Evolutionary conservation across 331 rosid species (phyloP).

Genomic region (Pyrus hybrid): DNA sequence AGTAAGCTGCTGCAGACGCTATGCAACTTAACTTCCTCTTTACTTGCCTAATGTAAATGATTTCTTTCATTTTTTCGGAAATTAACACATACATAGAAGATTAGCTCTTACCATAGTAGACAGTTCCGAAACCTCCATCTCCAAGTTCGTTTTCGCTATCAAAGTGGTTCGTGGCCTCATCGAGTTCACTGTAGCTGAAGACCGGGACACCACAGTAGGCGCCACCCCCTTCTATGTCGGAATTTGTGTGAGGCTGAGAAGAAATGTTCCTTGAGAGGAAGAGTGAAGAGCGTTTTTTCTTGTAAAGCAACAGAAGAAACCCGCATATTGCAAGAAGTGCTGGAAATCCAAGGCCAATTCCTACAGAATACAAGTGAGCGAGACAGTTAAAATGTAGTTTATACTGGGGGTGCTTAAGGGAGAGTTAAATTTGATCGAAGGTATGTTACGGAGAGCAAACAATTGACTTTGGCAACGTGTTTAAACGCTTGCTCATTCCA

Average conservation of each 20-base stretch:
- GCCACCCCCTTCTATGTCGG: slow-evolving; percentile 25
- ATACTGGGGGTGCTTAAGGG: not conserved
- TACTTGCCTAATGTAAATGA: not conserved
- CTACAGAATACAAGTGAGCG: slow-evolving; percentile 22
- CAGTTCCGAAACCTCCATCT: slow-evolving; percentile 81
- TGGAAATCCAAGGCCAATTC: slow-evolving; percentile 28
- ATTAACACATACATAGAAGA: not conserved
- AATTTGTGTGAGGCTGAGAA: slow-evolving; percentile 19
- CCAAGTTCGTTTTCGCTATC: slow-evolving; percentile 43
- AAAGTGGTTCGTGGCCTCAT: slow-evolving; percentile 56
- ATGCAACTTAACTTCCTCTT: too few species aligned
- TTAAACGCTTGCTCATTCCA: not conserved
- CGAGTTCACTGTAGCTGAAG: slow-evolving; percentile 57
- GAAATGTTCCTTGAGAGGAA: slow-evolving; percentile 20
- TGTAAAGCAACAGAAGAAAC: slow-evolving; percentile 5
- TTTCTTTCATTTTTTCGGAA: not conserved
- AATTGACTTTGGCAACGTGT: not conserved
- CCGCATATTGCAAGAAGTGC: slow-evolving; percentile 1
- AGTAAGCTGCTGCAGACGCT: too few species aligned
- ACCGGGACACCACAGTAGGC: slow-evolving; percentile 41
- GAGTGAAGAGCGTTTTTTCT: slow-evolving; percentile 12
- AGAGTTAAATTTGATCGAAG: not conserved
- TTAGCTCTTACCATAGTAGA: slow-evolving; percentile 46
- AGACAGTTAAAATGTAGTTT: not conserved
- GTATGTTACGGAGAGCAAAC: not conserved